Conservation (phyloP, 148 eudicot species). For the Rhododendron vialii region DNA sequence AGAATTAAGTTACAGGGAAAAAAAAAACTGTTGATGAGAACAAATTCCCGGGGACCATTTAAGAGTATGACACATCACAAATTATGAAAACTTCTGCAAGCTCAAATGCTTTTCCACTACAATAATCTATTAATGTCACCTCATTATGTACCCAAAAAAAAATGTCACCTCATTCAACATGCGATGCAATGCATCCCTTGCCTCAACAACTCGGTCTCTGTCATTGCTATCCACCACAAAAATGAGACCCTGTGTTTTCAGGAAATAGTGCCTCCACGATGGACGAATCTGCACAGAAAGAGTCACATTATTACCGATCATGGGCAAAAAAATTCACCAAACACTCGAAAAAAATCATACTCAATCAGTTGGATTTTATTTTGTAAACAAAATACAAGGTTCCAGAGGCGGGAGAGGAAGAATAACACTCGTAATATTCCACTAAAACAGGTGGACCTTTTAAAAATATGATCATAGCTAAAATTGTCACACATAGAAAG, state of each 20-base stretch:
- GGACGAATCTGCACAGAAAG: conserved; percentile 62
- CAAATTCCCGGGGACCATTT: background rate
- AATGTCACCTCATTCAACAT: conserved; percentile 69
- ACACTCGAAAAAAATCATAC: background rate
- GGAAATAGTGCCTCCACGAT: conserved; percentile 86
- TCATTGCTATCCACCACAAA: conserved; percentile 88
- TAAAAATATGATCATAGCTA: background rate
- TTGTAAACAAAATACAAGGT: background rate
- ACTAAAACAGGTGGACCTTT: background rate
- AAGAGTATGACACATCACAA: background rate
- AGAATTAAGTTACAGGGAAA: background rate
- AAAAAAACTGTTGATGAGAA: background rate
- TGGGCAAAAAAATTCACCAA: background rate
- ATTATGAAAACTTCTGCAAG: background rate
- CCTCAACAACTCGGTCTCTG: conserved; percentile 79
- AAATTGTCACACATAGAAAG: background rate
- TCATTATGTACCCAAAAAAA: conserved; percentile 25
- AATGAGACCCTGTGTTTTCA: conserved; percentile 75
- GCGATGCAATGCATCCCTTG: conserved; percentile 79
- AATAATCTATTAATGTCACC: conserved; percentile 28
- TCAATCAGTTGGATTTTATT: background rate
- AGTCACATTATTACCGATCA: background rate
- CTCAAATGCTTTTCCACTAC: background rate
- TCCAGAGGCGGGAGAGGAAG: background rate
- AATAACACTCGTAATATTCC: background rate